Evolutionary conservation across 179 eudicot genomes (phyloP).

Genomic region (Carnegiea gigantea): DNA sequence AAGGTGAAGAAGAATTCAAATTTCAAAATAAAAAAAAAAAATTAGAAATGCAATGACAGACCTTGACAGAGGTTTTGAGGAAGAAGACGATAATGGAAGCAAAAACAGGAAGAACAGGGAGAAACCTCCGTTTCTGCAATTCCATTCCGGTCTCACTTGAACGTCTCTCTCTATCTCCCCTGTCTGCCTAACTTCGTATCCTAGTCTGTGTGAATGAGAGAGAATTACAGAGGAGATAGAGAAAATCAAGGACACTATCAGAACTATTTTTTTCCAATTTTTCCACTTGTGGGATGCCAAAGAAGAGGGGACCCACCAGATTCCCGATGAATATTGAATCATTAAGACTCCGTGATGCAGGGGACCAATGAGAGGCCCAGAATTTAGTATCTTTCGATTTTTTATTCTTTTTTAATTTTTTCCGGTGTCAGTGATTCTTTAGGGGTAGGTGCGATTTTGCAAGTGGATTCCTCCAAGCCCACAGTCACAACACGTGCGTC

Average conservation of each 20-base stretch:
- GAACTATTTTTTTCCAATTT: too few relatives aligned
- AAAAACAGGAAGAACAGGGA: slow-evolving; percentile 43
- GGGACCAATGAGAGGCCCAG: not conserved
- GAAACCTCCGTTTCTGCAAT: slow-evolving; percentile 36
- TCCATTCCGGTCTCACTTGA: slow-evolving; percentile 33
- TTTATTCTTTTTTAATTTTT: not conserved
- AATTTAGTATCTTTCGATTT: not conserved
- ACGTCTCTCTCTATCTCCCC: slow-evolving; percentile 17
- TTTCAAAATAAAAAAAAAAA: not conserved
- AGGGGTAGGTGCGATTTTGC: too few relatives aligned
- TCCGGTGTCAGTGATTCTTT: too few relatives aligned
- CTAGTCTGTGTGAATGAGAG: not conserved
- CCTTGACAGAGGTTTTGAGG: slow-evolving; percentile 38
- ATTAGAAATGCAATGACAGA: slow-evolving; percentile 19
- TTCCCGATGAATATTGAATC: slow-evolving; percentile 4
- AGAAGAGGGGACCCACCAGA: not conserved
- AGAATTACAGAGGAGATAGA: not conserved
- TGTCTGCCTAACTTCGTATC: not conserved
- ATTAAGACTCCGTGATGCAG: not conserved
- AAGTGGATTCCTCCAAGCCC: too few relatives aligned
- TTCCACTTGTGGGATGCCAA: not conserved
- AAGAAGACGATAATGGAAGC: slow-evolving; percentile 39
- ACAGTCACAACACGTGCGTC: too few relatives aligned
- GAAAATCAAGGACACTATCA: not conserved
- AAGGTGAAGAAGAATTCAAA: not conserved